Evolutionary conservation across 331 rosid species (phyloP).

Genomic region (Phaseolus coccineus): DNA sequence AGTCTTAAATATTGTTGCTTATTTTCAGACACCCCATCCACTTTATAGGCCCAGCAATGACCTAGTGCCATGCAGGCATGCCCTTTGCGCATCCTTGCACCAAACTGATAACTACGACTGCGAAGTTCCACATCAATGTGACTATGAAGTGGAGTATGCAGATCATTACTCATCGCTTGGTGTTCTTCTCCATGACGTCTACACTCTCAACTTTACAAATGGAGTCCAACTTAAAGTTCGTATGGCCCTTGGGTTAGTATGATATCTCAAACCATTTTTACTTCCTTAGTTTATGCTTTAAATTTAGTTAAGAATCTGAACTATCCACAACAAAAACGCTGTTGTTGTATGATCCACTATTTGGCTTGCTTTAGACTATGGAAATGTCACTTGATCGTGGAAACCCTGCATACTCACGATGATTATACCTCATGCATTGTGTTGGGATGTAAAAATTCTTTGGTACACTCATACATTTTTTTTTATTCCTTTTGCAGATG

Average conservation of each 20-base stretch:
- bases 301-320: not conserved
- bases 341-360: slow-evolving; percentile 6
- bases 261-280: not conserved
- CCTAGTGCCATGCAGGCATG: slow-evolving; percentile 68
- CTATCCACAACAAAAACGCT: not conserved
- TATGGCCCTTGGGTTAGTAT: slow-evolving; percentile 81
- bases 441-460: not conserved
- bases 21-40: slow-evolving; percentile 83
- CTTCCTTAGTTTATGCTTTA: not conserved
- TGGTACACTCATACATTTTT: not conserved
- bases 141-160: slow-evolving; percentile 79
- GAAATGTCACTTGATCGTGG: not conserved
- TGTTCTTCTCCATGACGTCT: slow-evolving; percentile 78
- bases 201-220: slow-evolving; percentile 70
- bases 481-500: slow-evolving; percentile 59
- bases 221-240: slow-evolving; percentile 69
- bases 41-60: slow-evolving; percentile 79
- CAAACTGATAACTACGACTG: slow-evolving; percentile 60
- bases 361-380: not conserved
- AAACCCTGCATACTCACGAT: not conserved
- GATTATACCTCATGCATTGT: not conserved
- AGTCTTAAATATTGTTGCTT: slow-evolving; percentile 28
- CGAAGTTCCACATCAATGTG: slow-evolving; percentile 74
- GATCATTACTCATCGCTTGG: slow-evolving; percentile 90
- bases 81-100: slow-evolving; percentile 73